Percentiles rank a stretch among this genome's conserved stretches.
phyloP scores from a whole-genome alignment of 1,284 basidiomycete species.

The Ceratobasidium papillatum region DNA sequence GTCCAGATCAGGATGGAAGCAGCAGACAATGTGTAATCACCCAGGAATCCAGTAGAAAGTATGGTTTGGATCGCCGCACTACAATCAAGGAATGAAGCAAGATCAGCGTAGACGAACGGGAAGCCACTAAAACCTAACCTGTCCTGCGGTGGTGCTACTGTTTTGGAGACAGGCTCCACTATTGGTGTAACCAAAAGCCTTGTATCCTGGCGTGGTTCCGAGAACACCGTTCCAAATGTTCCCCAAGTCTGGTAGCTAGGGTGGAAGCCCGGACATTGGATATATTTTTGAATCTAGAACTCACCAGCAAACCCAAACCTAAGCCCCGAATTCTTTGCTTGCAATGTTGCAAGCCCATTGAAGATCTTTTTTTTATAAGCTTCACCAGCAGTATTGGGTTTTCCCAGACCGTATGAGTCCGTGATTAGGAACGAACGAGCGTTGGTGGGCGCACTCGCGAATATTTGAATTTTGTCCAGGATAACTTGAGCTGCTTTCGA shows the following conservation, averaged over 20 bases:
- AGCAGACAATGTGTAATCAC: no score
- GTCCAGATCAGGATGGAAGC: no score
- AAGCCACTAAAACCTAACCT: constrained; percentile 5
- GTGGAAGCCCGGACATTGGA: background rate
- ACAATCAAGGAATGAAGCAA: no score
- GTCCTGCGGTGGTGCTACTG: constrained; percentile 33
- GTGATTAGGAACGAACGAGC: constrained; percentile 59
- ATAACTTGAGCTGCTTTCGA: constrained; percentile 53
- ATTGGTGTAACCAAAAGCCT: constrained; percentile 60
- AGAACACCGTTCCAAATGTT: constrained; percentile 60
- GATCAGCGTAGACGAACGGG: no score
- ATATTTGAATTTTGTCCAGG: constrained; percentile 52
- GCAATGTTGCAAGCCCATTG: constrained; percentile 50
- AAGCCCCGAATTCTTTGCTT: constrained; percentile 46
- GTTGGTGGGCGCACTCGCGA: constrained; percentile 57
- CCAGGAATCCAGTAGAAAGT: constrained; percentile 15
- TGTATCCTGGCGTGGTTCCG: constrained; percentile 54
- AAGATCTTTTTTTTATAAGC: constrained; percentile 58
- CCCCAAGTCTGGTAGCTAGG: constrained; percentile 51
- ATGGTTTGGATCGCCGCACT: constrained; percentile 9
- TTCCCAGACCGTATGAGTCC: constrained; percentile 60
- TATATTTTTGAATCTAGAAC: background rate
- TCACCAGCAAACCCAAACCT: constrained; percentile 56
- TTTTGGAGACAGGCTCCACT: constrained; percentile 51
- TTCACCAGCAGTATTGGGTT: constrained; percentile 53